Evolutionary conservation across 371 early-diverging fungal species (phyloP).

Genomic region (Synchytrium microbalum): DNA sequence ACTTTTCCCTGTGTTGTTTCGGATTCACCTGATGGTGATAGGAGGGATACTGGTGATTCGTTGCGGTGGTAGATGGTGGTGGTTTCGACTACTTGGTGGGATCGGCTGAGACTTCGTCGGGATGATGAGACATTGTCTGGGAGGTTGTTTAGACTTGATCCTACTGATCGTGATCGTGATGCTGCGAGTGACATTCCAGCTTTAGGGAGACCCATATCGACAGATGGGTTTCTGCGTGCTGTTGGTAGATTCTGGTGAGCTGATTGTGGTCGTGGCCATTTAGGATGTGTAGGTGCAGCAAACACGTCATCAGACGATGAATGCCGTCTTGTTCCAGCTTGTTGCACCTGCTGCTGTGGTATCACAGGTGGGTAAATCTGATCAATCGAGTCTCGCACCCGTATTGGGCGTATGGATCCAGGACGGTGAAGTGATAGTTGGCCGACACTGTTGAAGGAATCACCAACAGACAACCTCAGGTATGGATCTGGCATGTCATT

Average conservation of each 20-base stretch:
- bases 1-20: conserved; percentile 38
- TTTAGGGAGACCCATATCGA: not conserved
- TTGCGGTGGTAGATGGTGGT: conserved; percentile 31
- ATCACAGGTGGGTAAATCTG: too few species aligned
- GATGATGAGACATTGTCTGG: not conserved
- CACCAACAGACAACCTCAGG: not conserved
- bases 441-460: not conserved
- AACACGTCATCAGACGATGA: not conserved
- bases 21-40: conserved; percentile 10
- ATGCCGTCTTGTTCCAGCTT: not conserved
- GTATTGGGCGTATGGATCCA: not conserved
- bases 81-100: conserved; percentile 33
- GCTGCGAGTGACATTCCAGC: not conserved
- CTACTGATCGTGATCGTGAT: not conserved
- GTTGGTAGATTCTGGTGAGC: too few species aligned
- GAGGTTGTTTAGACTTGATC: not conserved
- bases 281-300: not conserved
- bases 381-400: too few species aligned
- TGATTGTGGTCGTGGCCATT: too few species aligned
- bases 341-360: too few species aligned
- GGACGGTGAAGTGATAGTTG: not conserved
- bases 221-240: not conserved
- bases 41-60: conserved; percentile 16
- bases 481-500: not conserved
- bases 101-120: not conserved